A percentile compares a stretch with the other conserved stretches of the same genome.
Conservation (phyloP, 129 eudicot species). For the Saussurea involucrata region DNA sequence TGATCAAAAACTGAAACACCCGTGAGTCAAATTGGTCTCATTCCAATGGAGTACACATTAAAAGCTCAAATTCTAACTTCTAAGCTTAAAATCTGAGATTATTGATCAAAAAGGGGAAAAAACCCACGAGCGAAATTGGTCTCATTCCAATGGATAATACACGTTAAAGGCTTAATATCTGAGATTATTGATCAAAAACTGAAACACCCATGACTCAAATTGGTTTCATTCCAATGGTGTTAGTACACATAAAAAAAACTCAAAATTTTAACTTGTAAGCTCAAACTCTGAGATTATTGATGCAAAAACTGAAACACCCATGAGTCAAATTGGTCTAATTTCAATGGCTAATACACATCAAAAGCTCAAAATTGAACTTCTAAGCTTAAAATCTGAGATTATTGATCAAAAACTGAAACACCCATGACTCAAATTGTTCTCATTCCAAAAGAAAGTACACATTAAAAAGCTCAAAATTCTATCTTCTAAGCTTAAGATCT, state of each 20-base stretch:
- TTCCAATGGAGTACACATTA: background rate
- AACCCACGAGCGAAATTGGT: background rate
- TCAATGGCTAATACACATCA: background rate
- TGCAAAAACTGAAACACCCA: conserved; percentile 3
- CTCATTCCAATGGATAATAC: background rate
- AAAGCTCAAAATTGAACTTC: background rate
- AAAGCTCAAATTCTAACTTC: background rate
- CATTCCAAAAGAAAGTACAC: background rate
- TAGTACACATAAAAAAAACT: background rate
- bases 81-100: background rate
- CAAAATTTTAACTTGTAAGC: background rate
- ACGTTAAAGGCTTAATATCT: background rate
- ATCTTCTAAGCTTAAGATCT: background rate
- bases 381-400: no score
- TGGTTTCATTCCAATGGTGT: background rate
- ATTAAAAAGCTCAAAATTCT: background rate
- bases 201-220: background rate
- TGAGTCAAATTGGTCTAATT: background rate
- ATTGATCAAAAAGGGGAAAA: background rate
- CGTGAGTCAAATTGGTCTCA: background rate
- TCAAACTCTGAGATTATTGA: background rate
- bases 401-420: background rate
- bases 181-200: background rate
- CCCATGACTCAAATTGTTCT: background rate
- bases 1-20: background rate